Conservation (phyloP, 192 early-diverging fungal genomes). For the Coemansia sp. region DNA sequence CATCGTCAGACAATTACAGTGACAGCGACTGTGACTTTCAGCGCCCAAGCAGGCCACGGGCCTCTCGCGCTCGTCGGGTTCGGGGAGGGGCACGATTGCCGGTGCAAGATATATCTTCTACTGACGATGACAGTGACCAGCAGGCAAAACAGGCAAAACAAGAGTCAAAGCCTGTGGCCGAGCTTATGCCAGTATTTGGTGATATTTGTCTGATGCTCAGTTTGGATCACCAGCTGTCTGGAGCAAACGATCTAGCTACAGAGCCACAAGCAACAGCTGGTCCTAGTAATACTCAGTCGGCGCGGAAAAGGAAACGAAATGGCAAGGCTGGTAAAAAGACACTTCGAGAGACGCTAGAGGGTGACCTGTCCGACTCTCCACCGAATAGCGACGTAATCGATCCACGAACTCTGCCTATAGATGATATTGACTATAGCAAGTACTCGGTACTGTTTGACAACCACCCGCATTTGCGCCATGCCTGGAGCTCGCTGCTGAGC, state of each 20-base stretch:
- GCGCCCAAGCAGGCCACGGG: not conserved
- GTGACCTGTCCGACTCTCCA: slow-evolving; percentile 13
- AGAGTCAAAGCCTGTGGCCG: slow-evolving; percentile 1
- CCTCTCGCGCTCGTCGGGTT: not conserved
- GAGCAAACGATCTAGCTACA: not conserved
- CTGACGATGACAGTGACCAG: not conserved
- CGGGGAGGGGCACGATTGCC: too few species aligned
- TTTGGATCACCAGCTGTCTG: not conserved
- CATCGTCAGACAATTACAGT: too few species aligned
- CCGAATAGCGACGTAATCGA: not conserved
- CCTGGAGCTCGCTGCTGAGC: slow-evolving; percentile 32
- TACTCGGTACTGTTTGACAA: slow-evolving; percentile 21
- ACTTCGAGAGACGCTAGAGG: slow-evolving; percentile 15
- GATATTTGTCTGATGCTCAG: slow-evolving; percentile 30
- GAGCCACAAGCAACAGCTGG: too few species aligned
- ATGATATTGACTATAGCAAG: slow-evolving; percentile 36
- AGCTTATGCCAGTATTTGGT: slow-evolving; percentile 34
- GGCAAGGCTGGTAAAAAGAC: slow-evolving; percentile 12
- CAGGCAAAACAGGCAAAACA: not conserved
- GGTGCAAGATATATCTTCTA: too few species aligned
- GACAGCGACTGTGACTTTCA: not conserved
- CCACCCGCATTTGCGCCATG: slow-evolving; percentile 36
- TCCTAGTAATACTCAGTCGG: not conserved
- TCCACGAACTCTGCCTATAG: slow-evolving; percentile 15
- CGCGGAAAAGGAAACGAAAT: slow-evolving; percentile 2